Base-by-base conservation (phyloP, 2,329 filamentous ascomycete species). In the Calonectria crousiana region DNA sequence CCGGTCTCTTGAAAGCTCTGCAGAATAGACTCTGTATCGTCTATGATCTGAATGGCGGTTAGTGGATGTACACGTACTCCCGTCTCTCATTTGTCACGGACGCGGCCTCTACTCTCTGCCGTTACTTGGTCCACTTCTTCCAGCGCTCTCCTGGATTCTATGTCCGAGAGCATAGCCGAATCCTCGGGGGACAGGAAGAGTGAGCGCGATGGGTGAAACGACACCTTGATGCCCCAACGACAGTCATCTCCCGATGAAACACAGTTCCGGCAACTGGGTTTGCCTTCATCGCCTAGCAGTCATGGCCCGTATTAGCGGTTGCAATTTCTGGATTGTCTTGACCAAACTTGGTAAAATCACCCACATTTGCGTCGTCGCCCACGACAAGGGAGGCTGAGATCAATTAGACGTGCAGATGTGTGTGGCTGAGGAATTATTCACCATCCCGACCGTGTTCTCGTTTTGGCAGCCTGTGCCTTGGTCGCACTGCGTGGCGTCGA, bases 221-320 rank as follows among this genome's bases (percentile, higher is more conserved):
- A 71, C 4, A 71, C 56, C 16, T 71, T 71, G 13, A 71, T 18
- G 6, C 68, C 68, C 68, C 68, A 71, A 8, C 32, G 30, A 18
- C 68, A 71, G 9, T 49, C 58, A 53, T 36, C 58, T 18, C 44
- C 56, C 9, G 44, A 51, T 6, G 56, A 18, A 44, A 65, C 28
- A 32, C 68, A 71, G 3, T 64, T 62, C 6, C 23, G 41, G 20
- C 68, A 71, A 11, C 4, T 65, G 1, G 58, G 68, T 8, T 38
- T 47, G 11, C 20, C 30, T 44, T 53, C 68, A 65, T 71, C 68
- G 23, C 58, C 68, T 71, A 51, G 13, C 14, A 11, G n/a, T 18
- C 26, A 20, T 2, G 26, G 6, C 6, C 4, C 30, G 14, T 60
- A 26, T 69, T 23, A 69, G 66, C 36, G 51, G 66, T 32, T 58